Evolutionary conservation across 768 basidiomycete genomes (phyloP).

Genomic region (Phylloporus sp.): DNA sequence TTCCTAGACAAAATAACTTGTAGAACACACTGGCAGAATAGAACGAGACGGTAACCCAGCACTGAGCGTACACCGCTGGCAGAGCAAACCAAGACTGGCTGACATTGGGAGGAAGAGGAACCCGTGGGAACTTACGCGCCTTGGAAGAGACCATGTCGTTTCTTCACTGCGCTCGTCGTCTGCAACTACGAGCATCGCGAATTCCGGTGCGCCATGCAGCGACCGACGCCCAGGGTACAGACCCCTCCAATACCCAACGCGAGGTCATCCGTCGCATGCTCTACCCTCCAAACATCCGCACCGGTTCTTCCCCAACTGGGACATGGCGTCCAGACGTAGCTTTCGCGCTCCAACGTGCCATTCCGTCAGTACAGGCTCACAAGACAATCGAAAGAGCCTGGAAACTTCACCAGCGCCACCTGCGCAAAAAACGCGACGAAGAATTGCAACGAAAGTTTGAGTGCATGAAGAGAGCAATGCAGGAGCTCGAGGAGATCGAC

Average conservation of each 20-base stretch:
- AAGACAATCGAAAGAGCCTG: slow-evolving; percentile 91
- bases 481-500: slow-evolving; percentile 55
- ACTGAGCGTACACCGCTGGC: slow-evolving; percentile 21
- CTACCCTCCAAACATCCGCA: slow-evolving; percentile 75
- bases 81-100: slow-evolving; percentile 31
- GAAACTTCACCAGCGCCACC: slow-evolving; percentile 73
- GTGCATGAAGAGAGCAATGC: slow-evolving; percentile 83
- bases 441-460: slow-evolving; percentile 76
- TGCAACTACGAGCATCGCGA: slow-evolving; percentile 32
- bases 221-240: slow-evolving; percentile 21
- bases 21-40: slow-evolving; percentile 4
- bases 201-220: slow-evolving; percentile 42
- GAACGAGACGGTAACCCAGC: slow-evolving; percentile 24
- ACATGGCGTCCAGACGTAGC: slow-evolving; percentile 81
- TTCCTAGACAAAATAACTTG: not conserved
- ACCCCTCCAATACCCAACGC: slow-evolving; percentile 53
- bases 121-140: slow-evolving; percentile 23
- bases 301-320: slow-evolving; percentile 70
- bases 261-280: slow-evolving; percentile 75
- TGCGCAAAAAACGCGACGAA: slow-evolving; percentile 63
- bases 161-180: slow-evolving; percentile 32
- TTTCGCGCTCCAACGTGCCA: slow-evolving; percentile 72
- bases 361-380: slow-evolving; percentile 86
- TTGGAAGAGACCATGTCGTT: slow-evolving; percentile 36
- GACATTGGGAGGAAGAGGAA: slow-evolving; percentile 13